Conservation (phyloP, 345 rosid genomes). For the Salix brachista region DNA sequence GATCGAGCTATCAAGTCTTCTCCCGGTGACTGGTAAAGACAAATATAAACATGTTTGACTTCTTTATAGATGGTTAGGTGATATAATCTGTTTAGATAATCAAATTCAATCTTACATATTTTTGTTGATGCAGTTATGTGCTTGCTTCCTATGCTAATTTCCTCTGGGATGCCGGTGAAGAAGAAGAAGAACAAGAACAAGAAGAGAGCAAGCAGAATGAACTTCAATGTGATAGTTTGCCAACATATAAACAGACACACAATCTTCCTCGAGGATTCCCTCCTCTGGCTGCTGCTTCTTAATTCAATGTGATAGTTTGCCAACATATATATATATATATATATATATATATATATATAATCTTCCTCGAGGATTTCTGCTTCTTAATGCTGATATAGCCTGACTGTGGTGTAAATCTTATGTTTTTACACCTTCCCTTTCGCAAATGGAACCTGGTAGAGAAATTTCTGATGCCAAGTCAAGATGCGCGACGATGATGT, state of each 20-base stretch:
- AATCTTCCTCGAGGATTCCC: not conserved
- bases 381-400: not conserved
- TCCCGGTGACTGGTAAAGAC: conserved; percentile 44
- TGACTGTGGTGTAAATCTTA: not conserved
- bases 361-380: conserved; percentile 4
- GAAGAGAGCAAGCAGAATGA: conserved; percentile 4
- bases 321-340: not conserved
- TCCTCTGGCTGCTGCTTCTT: conserved; percentile 18
- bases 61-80: no score
- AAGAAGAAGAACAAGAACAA: conserved; percentile 21
- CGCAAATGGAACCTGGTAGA: no score
- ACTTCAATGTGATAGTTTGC: not conserved
- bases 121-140: conserved; percentile 34
- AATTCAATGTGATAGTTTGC: not conserved
- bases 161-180: conserved; percentile 42
- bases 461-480: no score
- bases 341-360: not conserved
- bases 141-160: conserved; percentile 48
- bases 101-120: no score
- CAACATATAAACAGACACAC: conserved; percentile 2
- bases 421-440: not conserved
- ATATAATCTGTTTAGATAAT: no score
- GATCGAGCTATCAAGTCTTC: conserved; percentile 47
- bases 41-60: not conserved
- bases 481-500: no score